phyloP scores from a whole-genome alignment of 148 eudicot species.

The Amaranthus palmeri region DNA sequence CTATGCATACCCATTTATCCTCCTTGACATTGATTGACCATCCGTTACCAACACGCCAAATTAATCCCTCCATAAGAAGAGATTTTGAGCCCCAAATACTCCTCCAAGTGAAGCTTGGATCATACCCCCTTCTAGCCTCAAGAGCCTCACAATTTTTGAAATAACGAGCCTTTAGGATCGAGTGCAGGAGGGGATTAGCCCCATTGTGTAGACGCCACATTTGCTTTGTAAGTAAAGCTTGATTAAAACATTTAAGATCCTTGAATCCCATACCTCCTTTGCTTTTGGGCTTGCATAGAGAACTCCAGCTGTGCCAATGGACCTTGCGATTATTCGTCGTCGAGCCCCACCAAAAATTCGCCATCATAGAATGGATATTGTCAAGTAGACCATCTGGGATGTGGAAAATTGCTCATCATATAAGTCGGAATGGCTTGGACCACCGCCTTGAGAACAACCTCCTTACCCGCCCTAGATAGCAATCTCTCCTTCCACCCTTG shows the following conservation, averaged over 20 bases:
- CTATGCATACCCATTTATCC: neutral
- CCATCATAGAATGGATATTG: neutral
- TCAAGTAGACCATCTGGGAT: neutral
- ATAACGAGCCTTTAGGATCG: neutral
- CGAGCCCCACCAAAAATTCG: neutral
- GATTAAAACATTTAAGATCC: neutral
- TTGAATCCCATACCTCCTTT: neutral
- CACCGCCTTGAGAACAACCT: neutral
- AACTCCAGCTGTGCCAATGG: neutral
- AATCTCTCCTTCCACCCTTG: neutral
- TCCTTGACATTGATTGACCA: neutral
- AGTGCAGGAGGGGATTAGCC: neutral
- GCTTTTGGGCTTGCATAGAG: neutral
- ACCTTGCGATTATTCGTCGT: neutral
- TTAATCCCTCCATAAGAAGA: neutral
- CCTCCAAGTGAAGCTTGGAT: neutral
- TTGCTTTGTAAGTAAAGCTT: neutral
- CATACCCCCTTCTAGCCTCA: neutral
- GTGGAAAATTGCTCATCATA: neutral
- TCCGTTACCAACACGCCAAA: neutral
- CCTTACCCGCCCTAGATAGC: neutral
- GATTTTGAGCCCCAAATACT: neutral
- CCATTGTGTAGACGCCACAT: neutral
- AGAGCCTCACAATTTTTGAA: neutral
- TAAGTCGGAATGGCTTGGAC: neutral